These are phyloP conservation scores for Aspergillus eucalypticola DNA, from an alignment of 2,329 filamentous ascomycete species.

Conservation along the genomic window DNA sequence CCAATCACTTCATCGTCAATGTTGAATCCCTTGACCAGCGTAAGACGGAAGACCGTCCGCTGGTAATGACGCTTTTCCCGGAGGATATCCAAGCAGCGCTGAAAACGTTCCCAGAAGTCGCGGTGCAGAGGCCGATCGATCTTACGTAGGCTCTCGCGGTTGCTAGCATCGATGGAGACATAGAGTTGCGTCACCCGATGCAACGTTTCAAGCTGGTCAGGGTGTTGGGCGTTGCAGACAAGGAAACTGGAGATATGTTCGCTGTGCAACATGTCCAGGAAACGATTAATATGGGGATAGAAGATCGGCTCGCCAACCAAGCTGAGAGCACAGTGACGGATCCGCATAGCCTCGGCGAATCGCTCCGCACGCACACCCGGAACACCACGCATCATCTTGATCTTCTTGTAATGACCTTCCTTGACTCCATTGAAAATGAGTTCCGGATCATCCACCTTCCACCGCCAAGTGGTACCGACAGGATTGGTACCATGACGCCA, in stretches of 20 bases:
- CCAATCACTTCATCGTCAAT: conserved; percentile 89
- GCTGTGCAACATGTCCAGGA: conserved; percentile 76
- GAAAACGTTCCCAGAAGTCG: conserved; percentile 97
- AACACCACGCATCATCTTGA: conserved; percentile 93
- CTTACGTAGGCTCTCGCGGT: conserved; percentile 79
- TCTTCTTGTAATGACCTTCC: conserved; percentile 91
- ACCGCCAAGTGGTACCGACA: conserved; percentile 94
- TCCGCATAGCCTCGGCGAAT: conserved; percentile 88
- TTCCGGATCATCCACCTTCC: conserved; percentile 89
- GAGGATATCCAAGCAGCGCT: conserved; percentile 84
- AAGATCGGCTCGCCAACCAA: conserved; percentile 98
- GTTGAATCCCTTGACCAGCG: conserved; percentile 97
- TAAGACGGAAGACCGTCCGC: conserved; percentile 90
- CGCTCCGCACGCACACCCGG: conserved; percentile 89
- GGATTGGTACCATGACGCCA: conserved; percentile 98
- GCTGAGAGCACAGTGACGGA: conserved; percentile 87
- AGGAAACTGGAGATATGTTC: conserved; percentile 92
- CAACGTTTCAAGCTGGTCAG: conserved; percentile 79
- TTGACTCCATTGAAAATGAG: conserved; percentile 89
- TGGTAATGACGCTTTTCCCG: conserved; percentile 79
- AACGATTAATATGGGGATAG: conserved; percentile 95
- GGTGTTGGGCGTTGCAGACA: conserved; percentile 96
- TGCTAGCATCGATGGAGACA: conserved; percentile 92
- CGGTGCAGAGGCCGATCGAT: conserved; percentile 92
- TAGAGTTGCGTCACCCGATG: conserved; percentile 92